Conservation (phyloP, 2,329 filamentous ascomycete genomes). For the Penicillium verrucosum region DNA sequence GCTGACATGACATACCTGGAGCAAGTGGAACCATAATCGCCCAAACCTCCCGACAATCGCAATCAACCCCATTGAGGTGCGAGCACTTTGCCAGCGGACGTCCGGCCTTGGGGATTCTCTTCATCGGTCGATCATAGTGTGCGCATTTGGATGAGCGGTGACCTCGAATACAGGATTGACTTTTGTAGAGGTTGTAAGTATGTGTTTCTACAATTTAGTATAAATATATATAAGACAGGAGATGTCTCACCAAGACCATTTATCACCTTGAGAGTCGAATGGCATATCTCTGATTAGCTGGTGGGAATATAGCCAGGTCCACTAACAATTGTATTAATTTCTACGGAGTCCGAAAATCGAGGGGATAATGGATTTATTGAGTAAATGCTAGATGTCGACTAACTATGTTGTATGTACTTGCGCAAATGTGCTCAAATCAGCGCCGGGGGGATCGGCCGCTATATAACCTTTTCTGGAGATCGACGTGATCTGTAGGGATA, state of each 20-base stretch:
- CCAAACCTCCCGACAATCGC: constrained; percentile 2
- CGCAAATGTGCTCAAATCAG: constrained; percentile 1
- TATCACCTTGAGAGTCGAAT: neutral
- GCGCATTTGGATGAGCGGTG: constrained; percentile 4
- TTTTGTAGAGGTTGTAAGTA: neutral
- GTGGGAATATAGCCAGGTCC: neutral
- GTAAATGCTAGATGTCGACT: neutral
- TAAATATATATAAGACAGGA: neutral
- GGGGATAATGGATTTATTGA: neutral
- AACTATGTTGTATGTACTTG: neutral
- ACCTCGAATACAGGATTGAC: constrained; percentile 2
- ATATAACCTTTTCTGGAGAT: neutral
- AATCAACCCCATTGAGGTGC: neutral
- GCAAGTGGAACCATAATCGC: constrained; percentile 4
- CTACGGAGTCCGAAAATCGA: neutral
- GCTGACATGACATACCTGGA: constrained; percentile 1
- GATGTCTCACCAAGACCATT: constrained; percentile 2
- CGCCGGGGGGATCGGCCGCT: neutral
- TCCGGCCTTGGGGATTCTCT: constrained; percentile 1
- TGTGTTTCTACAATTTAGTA: neutral
- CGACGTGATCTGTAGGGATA: no score
- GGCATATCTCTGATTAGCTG: neutral
- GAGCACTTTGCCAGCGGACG: neutral
- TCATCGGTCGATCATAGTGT: constrained; percentile 4
- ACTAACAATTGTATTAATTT: neutral